Percentiles rank a stretch among this genome's conserved stretches.
Evolutionary conservation across 108 stramenopile genomes (phyloP).

Genomic region (Skeletonema menzelii): DNA sequence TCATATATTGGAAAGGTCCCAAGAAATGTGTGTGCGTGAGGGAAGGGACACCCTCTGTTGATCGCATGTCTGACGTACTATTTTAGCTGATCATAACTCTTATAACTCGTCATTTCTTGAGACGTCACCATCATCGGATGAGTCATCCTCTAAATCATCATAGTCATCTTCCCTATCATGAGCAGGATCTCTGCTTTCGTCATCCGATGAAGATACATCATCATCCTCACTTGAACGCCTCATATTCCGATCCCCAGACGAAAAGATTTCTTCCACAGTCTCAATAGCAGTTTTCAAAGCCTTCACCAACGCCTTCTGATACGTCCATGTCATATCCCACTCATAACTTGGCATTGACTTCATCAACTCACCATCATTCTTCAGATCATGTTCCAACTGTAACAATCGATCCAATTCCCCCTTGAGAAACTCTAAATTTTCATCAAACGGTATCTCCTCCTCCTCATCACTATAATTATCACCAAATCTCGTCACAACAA

Average conservation of each 20-base stretch:
- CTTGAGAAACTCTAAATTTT: slow-evolving; percentile 21
- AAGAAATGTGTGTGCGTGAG: no score
- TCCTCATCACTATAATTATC: slow-evolving; percentile 4
- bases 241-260: neutral
- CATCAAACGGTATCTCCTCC: slow-evolving; percentile 28
- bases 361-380: slow-evolving; percentile 25
- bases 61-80: neutral
- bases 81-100: neutral
- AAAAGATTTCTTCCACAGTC: neutral
- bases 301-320: slow-evolving; percentile 34
- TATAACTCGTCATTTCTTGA: neutral
- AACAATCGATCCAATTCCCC: slow-evolving; percentile 16
- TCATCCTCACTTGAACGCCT: no score
- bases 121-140: neutral
- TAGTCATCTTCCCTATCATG: neutral
- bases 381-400: slow-evolving; percentile 8
- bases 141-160: neutral
- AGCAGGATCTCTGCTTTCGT: neutral
- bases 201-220: neutral
- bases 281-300: slow-evolving; percentile 33
- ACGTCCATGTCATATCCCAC: slow-evolving; percentile 43
- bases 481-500: neutral
- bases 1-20: neutral
- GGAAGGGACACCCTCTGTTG: no score
- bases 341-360: slow-evolving; percentile 39